These are phyloP conservation scores for Skeletonema tropicum DNA, from an alignment of 108 stramenopile species.

Conservation along the genomic window DNA sequence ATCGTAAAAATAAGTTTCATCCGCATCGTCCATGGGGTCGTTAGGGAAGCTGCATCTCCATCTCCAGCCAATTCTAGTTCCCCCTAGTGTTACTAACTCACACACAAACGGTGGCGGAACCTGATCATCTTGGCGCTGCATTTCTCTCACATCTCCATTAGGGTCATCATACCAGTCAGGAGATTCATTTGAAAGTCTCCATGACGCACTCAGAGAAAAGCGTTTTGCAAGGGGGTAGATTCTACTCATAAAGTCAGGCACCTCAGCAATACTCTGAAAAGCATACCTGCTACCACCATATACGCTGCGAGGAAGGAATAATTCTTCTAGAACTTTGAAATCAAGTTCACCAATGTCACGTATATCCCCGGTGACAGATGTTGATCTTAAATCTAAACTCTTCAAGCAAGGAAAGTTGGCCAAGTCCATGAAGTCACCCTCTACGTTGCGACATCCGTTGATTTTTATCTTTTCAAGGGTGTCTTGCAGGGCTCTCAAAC, in stretches of 20 bases:
- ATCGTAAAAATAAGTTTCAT: too few species aligned
- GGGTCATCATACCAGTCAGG: background rate
- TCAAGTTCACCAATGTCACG: background rate
- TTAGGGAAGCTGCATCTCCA: too few species aligned
- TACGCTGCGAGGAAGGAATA: background rate
- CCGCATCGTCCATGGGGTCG: too few species aligned
- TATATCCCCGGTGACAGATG: slow-evolving; percentile 8
- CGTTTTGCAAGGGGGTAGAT: background rate
- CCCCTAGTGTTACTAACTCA: background rate
- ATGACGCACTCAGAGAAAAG: background rate
- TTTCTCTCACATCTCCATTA: background rate
- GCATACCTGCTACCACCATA: background rate
- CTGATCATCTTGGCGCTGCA: background rate
- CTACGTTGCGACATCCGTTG: background rate
- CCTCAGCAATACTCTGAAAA: background rate
- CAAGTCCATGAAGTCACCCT: slow-evolving; percentile 13
- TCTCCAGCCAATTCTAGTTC: too few species aligned
- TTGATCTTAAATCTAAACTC: background rate
- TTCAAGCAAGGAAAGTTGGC: slow-evolving; percentile 10
- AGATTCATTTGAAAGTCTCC: background rate
- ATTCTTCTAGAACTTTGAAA: background rate
- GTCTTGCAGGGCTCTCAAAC: slow-evolving; percentile 1
- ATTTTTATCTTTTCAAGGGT: background rate
- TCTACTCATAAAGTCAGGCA: background rate
- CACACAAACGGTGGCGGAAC: background rate